A percentile compares a stretch with the other conserved stretches of the same genome.
Evolutionary conservation across 352 stramenopile species (phyloP).

Genomic region (Albugo laibachii): DNA sequence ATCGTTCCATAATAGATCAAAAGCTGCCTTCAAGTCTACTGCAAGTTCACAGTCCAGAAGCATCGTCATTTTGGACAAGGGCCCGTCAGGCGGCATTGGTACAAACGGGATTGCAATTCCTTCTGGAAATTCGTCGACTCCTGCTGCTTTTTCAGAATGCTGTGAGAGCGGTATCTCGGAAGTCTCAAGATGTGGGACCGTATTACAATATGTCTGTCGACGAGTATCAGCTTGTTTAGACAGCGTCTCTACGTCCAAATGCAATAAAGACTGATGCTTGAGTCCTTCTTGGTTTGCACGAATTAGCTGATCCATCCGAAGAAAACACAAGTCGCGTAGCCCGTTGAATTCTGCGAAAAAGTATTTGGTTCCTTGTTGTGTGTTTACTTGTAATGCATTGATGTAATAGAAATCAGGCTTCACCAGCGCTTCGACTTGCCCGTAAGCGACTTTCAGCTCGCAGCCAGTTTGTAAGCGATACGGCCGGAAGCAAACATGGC

Average conservation of each 20-base stretch:
- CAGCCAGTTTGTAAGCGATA: not conserved
- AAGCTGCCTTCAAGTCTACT: constrained; percentile 33
- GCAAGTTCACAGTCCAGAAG: constrained; percentile 50
- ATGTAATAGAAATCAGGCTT: constrained; percentile 77
- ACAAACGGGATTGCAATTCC: constrained; percentile 15
- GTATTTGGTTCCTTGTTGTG: constrained; percentile 32
- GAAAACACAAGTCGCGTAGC: constrained; percentile 43
- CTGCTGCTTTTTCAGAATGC: not conserved
- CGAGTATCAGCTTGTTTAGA: constrained; percentile 31
- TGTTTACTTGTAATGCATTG: constrained; percentile 59
- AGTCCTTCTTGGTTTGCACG: constrained; percentile 34
- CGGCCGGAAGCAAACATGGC: constrained; percentile 37
- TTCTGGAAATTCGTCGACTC: not conserved
- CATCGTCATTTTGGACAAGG: constrained; percentile 36
- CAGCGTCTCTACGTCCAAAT: constrained; percentile 18
- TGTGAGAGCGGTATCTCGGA: no score
- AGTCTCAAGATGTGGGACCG: constrained; percentile 3
- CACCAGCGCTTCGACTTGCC: constrained; percentile 34
- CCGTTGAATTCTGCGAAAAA: constrained; percentile 70
- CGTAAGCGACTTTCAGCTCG: constrained; percentile 34
- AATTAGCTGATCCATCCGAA: constrained; percentile 50
- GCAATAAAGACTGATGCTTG: constrained; percentile 9
- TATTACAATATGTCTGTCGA: constrained; percentile 28
- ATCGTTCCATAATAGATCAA: constrained; percentile 50
- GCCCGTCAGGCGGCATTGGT: constrained; percentile 23